These are phyloP conservation scores for Arthromyces matolae DNA, from an alignment of 768 basidiomycete genomes.

Conservation along the genomic window DNA sequence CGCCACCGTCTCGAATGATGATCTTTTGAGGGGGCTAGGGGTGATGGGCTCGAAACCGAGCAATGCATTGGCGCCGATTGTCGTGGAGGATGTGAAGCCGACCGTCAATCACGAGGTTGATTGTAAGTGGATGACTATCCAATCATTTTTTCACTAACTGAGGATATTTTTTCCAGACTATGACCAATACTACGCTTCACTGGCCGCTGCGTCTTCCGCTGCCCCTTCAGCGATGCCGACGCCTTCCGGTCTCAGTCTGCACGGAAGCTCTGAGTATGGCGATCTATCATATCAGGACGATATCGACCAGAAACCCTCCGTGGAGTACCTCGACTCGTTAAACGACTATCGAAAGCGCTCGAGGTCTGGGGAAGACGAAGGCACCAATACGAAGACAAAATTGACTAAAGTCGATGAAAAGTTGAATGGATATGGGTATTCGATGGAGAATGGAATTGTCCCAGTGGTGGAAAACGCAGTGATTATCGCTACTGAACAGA, in stretches of 20 bases:
- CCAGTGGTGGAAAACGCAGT: conserved; percentile 22
- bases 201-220: conserved; percentile 56
- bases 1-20: conserved; percentile 55
- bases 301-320: conserved; percentile 62
- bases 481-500: conserved; percentile 18
- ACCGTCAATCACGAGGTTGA: conserved; percentile 54
- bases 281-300: conserved; percentile 59
- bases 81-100: conserved; percentile 25
- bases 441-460: conserved; percentile 20
- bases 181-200: conserved; percentile 78
- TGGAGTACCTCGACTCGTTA: conserved; percentile 64
- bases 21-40: conserved; percentile 67
- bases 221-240: conserved; percentile 58
- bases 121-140: conserved; percentile 40
- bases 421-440: conserved; percentile 21
- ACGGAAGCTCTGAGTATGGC: conserved; percentile 44
- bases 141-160: no score
- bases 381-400: conserved; percentile 33
- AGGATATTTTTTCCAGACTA: conserved; percentile 45
- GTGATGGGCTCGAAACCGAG: conserved; percentile 41
- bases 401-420: conserved; percentile 38
- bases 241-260: conserved; percentile 49
- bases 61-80: conserved; percentile 15
- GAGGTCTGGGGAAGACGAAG: conserved; percentile 60
- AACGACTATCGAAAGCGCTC: conserved; percentile 76